These are phyloP conservation scores for Leccinum rimulosum DNA, from an alignment of 768 basidiomycete genomes.

Conservation along the genomic window DNA sequence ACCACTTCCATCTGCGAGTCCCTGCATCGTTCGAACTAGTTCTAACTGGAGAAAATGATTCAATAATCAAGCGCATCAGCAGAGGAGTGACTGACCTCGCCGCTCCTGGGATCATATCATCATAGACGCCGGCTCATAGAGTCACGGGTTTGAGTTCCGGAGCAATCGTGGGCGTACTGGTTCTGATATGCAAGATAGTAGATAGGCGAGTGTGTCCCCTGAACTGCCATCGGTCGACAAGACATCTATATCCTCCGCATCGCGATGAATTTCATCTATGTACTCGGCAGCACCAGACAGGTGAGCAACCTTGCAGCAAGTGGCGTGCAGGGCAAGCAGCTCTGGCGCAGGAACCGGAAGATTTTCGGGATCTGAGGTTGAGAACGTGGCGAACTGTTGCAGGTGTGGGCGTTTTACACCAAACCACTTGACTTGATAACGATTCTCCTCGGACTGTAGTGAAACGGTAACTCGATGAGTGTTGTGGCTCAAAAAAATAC, in stretches of 20 bases:
- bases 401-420: background rate
- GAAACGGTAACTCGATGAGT: background rate
- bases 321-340: conserved; percentile 20
- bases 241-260: conserved; percentile 3
- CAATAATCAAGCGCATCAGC: too few relatives aligned
- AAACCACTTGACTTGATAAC: conserved; percentile 6
- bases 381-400: conserved; percentile 2
- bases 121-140: too few relatives aligned
- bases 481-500: background rate
- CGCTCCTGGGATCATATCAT: too few relatives aligned
- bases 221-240: conserved; percentile 6
- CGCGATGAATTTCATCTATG: conserved; percentile 11
- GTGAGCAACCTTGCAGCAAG: conserved; percentile 26
- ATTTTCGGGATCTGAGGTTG: background rate
- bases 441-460: background rate
- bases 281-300: conserved; percentile 21
- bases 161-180: too few relatives aligned
- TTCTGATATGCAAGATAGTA: background rate
- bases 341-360: conserved; percentile 14
- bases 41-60: too few relatives aligned
- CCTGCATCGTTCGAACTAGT: too few relatives aligned
- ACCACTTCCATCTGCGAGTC: too few relatives aligned
- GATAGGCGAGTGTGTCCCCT: background rate
- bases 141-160: too few relatives aligned
- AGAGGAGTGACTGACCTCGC: too few relatives aligned